These are phyloP conservation scores for Tricholoma furcatifolium DNA, from an alignment of 768 basidiomycete genomes.

Conservation along the genomic window DNA sequence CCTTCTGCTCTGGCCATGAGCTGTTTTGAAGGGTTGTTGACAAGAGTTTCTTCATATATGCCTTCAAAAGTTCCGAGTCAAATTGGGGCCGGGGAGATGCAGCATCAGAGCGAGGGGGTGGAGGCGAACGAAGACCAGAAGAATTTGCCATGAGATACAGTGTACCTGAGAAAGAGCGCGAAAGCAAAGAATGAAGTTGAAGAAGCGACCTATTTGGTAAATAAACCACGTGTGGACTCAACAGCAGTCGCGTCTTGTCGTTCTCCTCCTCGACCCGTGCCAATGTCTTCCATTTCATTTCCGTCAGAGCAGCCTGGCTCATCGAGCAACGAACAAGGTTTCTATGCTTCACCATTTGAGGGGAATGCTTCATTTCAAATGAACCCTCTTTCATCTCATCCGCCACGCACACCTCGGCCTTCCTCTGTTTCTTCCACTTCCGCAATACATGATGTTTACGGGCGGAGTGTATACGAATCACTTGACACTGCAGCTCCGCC, in stretches of 20 bases:
- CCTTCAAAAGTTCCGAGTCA: slow-evolving; percentile 68
- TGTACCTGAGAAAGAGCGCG: neutral
- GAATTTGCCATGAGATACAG: slow-evolving; percentile 14
- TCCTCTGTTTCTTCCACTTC: slow-evolving; percentile 41
- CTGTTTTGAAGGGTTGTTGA: slow-evolving; percentile 63
- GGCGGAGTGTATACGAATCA: slow-evolving; percentile 40
- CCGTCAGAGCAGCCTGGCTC: slow-evolving; percentile 44
- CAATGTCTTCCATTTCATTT: slow-evolving; percentile 71
- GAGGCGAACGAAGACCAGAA: slow-evolving; percentile 59
- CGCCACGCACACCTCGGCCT: slow-evolving; percentile 71
- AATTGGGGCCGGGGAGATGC: slow-evolving; percentile 61
- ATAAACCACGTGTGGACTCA: slow-evolving; percentile 20
- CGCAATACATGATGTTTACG: slow-evolving; percentile 35
- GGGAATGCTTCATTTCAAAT: slow-evolving; percentile 67
- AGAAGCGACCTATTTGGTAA: slow-evolving; percentile 14
- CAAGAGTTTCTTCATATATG: slow-evolving; percentile 82
- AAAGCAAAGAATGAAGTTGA: slow-evolving; percentile 1
- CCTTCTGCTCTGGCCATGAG: slow-evolving; percentile 67
- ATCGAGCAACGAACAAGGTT: slow-evolving; percentile 45
- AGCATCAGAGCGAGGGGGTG: slow-evolving; percentile 59
- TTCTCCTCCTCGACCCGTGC: neutral
- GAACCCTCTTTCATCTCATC: slow-evolving; percentile 78
- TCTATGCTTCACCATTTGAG: slow-evolving; percentile 62
- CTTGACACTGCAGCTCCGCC: slow-evolving; percentile 38
- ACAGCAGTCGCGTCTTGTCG: slow-evolving; percentile 6